Evolutionary conservation across 1,284 basidiomycete genomes (phyloP).

Genomic region (Irpex lacteus): DNA sequence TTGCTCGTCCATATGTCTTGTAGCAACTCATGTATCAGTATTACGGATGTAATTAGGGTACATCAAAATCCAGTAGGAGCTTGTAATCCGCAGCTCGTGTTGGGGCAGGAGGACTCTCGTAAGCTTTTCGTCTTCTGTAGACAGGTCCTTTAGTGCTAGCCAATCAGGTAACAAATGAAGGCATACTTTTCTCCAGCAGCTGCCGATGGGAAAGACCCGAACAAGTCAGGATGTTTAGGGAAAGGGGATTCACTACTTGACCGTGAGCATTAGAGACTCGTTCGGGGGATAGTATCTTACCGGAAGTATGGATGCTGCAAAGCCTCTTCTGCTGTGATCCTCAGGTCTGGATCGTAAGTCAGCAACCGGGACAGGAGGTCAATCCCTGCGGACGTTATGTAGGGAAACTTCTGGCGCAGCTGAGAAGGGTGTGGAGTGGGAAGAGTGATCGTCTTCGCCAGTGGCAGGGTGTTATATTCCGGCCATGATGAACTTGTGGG

Average conservation of each 20-base stretch:
- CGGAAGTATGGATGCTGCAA: slow-evolving; percentile 90
- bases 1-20: neutral
- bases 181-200: slow-evolving; percentile 95
- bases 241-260: slow-evolving; percentile 79
- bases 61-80: slow-evolving; percentile 44
- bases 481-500: slow-evolving; percentile 89
- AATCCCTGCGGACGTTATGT: slow-evolving; percentile 80
- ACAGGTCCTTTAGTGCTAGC: neutral
- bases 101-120: slow-evolving; percentile 77
- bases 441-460: slow-evolving; percentile 77
- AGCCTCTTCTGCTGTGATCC: slow-evolving; percentile 88
- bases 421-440: slow-evolving; percentile 75
- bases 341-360: slow-evolving; percentile 83
- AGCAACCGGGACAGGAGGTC: slow-evolving; percentile 84
- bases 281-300: slow-evolving; percentile 37
- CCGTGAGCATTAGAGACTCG: neutral
- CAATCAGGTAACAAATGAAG: neutral
- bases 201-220: slow-evolving; percentile 93
- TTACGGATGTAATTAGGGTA: slow-evolving; percentile 13
- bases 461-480: slow-evolving; percentile 73
- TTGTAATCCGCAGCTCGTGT: slow-evolving; percentile 63
- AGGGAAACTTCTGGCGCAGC: slow-evolving; percentile 76
- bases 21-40: neutral
- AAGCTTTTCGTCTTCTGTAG: slow-evolving; percentile 67
- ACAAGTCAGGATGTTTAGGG: slow-evolving; percentile 97